Conservation (phyloP, 2,329 filamentous ascomycete genomes). For the Apiospora kogelbergensis region DNA sequence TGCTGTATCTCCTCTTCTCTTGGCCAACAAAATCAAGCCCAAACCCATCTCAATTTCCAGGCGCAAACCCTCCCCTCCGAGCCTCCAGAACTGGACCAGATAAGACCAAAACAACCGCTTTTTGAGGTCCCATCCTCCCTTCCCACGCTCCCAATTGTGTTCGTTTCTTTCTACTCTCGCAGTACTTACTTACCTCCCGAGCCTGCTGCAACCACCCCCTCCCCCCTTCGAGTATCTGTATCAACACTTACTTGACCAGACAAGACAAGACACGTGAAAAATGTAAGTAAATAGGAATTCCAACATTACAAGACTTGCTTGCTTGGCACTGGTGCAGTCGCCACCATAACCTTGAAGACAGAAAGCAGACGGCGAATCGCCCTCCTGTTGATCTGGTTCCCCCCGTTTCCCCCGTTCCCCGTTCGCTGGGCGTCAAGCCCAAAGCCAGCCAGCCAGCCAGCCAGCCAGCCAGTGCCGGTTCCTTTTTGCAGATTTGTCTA, state of each 20-base stretch:
- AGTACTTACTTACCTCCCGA: neutral
- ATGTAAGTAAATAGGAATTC: neutral
- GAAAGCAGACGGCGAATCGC: neutral
- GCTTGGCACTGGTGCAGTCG: neutral
- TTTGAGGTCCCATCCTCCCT: neutral
- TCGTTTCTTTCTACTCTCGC: neutral
- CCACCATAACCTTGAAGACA: neutral
- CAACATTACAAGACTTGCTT: neutral
- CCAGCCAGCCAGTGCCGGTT: neutral
- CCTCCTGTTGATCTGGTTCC: neutral
- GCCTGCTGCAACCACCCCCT: neutral
- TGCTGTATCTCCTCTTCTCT: neutral
- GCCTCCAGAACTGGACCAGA: conserved; percentile 3
- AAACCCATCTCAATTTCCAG: conserved; percentile 7
- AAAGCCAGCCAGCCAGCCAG: neutral
- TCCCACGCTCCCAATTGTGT: neutral
- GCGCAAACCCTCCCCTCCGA: conserved; percentile 8
- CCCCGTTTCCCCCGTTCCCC: neutral
- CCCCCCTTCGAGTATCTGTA: neutral
- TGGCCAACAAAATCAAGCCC: conserved; percentile 8
- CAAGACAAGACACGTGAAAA: neutral
- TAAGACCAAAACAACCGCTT: conserved; percentile 1
- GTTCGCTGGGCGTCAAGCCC: neutral
- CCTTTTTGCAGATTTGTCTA: neutral
- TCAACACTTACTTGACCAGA: neutral